Evolutionary conservation across 1,284 basidiomycete genomes (phyloP).

Genomic region (Naganishia cerealis): DNA sequence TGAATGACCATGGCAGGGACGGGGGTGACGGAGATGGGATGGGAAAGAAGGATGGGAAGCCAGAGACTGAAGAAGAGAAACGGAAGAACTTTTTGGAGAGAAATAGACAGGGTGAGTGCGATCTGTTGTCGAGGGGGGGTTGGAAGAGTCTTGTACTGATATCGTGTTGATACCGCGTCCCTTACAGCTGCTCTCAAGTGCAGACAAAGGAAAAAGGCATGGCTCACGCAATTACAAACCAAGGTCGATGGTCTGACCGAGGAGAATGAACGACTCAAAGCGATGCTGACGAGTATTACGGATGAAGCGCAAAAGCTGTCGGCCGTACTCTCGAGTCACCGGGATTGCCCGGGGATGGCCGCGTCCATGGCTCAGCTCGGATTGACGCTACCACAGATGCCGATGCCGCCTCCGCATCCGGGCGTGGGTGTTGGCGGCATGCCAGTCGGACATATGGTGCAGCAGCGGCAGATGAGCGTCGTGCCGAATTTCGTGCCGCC

Average conservation of each 20-base stretch:
- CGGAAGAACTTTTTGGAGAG: slow-evolving; percentile 89
- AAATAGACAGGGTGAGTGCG: slow-evolving; percentile 78
- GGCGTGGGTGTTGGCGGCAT: background rate
- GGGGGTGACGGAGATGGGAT: slow-evolving; percentile 42
- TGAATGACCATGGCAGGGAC: slow-evolving; percentile 28
- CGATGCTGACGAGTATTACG: slow-evolving; percentile 57
- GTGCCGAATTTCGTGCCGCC: slow-evolving; percentile 14
- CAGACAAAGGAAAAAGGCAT: slow-evolving; percentile 96
- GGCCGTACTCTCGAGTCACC: slow-evolving; percentile 53
- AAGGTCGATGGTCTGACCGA: slow-evolving; percentile 85
- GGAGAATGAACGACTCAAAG: slow-evolving; percentile 87
- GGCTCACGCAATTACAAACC: slow-evolving; percentile 86
- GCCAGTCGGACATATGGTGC: slow-evolving; percentile 1
- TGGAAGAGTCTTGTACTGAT: background rate
- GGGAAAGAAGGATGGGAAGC: slow-evolving; percentile 56
- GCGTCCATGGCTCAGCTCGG: slow-evolving; percentile 34
- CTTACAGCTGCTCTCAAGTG: slow-evolving; percentile 89
- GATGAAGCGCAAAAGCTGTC: slow-evolving; percentile 63
- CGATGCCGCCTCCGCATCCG: slow-evolving; percentile 15
- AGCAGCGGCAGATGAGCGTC: slow-evolving; percentile 20
- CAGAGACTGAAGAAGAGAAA: slow-evolving; percentile 94
- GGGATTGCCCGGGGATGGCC: slow-evolving; percentile 48
- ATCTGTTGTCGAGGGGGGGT: background rate
- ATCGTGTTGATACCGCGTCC: background rate
- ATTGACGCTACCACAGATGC: slow-evolving; percentile 62